A percentile compares a stretch with the other conserved stretches of the same genome.
Conservation (phyloP, 208 protist species). For the Trypanosomatidae sp. region DNA sequence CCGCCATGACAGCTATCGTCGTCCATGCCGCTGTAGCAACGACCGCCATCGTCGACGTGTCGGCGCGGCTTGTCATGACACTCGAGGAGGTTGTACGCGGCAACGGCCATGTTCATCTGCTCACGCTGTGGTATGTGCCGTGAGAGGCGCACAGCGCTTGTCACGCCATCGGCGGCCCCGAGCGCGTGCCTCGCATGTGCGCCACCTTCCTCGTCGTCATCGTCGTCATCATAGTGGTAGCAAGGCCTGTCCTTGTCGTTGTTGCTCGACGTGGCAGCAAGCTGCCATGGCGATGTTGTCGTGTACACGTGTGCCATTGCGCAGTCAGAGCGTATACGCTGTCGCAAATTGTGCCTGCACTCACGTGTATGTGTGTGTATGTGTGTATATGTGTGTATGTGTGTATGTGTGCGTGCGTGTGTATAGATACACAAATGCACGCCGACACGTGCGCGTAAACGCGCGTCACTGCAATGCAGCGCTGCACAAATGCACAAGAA, state of each 20-base stretch:
- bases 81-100: constrained; percentile 52
- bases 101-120: constrained; percentile 68
- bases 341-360: background rate
- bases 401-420: too few species aligned
- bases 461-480: too few species aligned
- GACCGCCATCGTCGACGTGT: background rate
- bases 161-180: background rate
- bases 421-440: too few species aligned
- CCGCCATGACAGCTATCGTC: background rate
- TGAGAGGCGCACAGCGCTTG: constrained; percentile 35
- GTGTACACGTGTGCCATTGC: background rate
- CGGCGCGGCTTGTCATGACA: background rate
- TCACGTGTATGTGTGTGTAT: background rate
- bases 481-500: too few species aligned
- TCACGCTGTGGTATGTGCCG: constrained; percentile 75
- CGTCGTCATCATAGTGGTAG: background rate
- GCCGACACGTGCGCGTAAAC: too few species aligned
- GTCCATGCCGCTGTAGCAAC: background rate
- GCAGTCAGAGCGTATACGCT: background rate
- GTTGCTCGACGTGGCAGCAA: background rate
- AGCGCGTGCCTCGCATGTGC: background rate
- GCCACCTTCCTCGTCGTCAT: background rate
- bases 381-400: background rate
- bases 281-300: background rate
- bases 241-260: background rate